These are phyloP conservation scores for Choanephora cucurbitarum DNA, from an alignment of 371 early-diverging fungal genomes.

Conservation along the genomic window DNA sequence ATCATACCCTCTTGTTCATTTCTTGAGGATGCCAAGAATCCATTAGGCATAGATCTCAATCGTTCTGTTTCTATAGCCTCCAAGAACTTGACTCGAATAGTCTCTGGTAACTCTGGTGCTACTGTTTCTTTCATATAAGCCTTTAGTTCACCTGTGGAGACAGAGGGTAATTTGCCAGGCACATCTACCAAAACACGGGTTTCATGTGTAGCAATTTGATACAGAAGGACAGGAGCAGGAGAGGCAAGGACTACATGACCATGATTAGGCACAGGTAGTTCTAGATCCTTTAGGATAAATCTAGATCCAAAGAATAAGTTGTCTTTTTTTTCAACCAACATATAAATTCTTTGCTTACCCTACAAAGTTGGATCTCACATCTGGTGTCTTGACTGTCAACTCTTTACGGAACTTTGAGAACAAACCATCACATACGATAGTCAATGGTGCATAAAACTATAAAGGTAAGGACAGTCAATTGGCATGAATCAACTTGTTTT, in stretches of 20 bases:
- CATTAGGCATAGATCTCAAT: conserved; percentile 90
- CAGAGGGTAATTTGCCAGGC: conserved; percentile 80
- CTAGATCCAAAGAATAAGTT: no score
- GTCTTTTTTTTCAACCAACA: no score
- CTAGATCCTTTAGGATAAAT: conserved; percentile 60
- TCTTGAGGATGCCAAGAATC: conserved; percentile 74
- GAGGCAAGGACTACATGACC: conserved; percentile 89
- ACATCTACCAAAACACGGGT: conserved; percentile 90
- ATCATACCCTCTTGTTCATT: conserved; percentile 71
- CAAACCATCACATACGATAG: conserved; percentile 88
- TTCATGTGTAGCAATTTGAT: conserved; percentile 84
- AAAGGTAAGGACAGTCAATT: no score
- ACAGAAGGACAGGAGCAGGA: conserved; percentile 84
- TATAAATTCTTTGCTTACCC: conserved; percentile 50
- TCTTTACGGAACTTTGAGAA: conserved; percentile 92
- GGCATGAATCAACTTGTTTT: no score
- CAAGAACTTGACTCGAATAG: conserved; percentile 65
- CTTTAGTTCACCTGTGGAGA: conserved; percentile 58
- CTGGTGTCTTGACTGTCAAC: conserved; percentile 58
- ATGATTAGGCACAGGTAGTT: conserved; percentile 79
- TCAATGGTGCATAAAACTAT: conserved; percentile 73
- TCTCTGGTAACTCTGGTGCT: conserved; percentile 65
- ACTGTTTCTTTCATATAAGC: conserved; percentile 57
- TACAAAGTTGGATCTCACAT: conserved; percentile 76
- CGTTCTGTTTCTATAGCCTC: conserved; percentile 73